Base-by-base conservation (phyloP, 768 basidiomycete species). In the Trametes gibbosa region DNA sequence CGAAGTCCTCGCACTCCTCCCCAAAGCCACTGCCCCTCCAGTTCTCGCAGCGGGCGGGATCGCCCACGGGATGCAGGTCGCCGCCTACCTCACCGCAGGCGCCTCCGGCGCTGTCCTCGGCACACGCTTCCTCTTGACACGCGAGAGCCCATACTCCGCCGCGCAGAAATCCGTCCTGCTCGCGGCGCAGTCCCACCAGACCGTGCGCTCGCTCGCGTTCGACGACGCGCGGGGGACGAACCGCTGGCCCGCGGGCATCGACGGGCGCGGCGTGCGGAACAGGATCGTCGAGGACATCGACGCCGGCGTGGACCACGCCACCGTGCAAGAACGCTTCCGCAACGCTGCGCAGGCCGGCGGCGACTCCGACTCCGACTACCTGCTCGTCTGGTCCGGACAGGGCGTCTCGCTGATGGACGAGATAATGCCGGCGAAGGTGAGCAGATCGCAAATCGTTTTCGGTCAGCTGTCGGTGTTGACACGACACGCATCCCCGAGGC, bases 11-110 rank as follows among this genome's bases (percentile, higher is more conserved):
- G 70, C 77, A 29, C 73, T 71, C 12, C 61, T 84, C 21, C 68
- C 69, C 14, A 68, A 77, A 3, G 66, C 72, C 27, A 71, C 71
- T 29, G 73, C 76, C 4, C 82, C 83, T 0, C 81, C 81, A 3
- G 63, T 93, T 50, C 71, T 93, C 34, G 90, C 84, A 13, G 90
- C 92, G 1, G 92, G 92, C 23, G 92, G 91, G 0, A 63, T 94
- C 50, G 77, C 79, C 3, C 82, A 76, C 19, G 89, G 90, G 16
- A 68, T 75, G 0, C 87, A 92, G 53, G 67, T 91, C 45, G 86
- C 88, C 32, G 76, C 85, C 2, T 68, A 86, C 43, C 80, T 95
- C 53, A 72, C 81, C 5, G 77, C 88, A 34, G 90, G 90, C 12
- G 87, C 84, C 2, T 75, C 84, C 24, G 92, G 87, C 4, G 85